Base-by-base conservation (phyloP, 345 rosid species). In the Clarkia xantiana region DNA sequence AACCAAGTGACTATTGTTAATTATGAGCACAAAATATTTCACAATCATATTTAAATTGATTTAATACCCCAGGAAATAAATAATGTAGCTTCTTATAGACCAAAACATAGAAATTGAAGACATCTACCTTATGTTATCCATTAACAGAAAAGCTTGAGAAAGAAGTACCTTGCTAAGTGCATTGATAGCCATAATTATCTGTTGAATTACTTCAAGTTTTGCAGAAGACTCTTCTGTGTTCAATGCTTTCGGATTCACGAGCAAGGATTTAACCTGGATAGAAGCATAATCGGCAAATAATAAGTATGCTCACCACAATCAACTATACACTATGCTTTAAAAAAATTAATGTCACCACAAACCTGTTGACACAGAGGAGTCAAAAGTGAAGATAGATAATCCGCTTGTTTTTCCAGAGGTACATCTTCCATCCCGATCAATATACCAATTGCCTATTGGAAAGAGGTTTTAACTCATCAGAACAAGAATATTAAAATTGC, bases 281-380 rank as follows among this genome's bases (percentile, higher is more conserved):
- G 44, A 61, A 66, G 48, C 58, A 74, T 23, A 44, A 47, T 55
- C 14, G 14, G 40, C 19, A 57, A 13, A 50, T 36, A 15, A 47
- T 40, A 45, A 17, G 16, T 29, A 10, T 29, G 40, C 2, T 48
- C 34, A 22, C 34, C 34, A 4, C 15, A 48, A n/a, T 29, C 40
- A 49, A 8, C 15, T 34, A 29, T 25, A 23, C 19, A 9, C 18
- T 14, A 46, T 11, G 1, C 16, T 39, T 14, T 14, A 14, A 3
- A 49, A 18, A 49, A 49, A 13, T 4, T 2, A 1, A 10, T 29
- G 15, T 17, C 44, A 44, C 60, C 15, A 14, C 19, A 47, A 56
- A 91, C 98, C 96, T 91, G 96, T 56, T 63, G 93, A 64, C 87
- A 83, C 51, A 91, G 93, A 55, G 96, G 93, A 55, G 76, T 72